Base-by-base conservation (phyloP, 805 yeast genomes). In the Candida ipomoeae region DNA sequence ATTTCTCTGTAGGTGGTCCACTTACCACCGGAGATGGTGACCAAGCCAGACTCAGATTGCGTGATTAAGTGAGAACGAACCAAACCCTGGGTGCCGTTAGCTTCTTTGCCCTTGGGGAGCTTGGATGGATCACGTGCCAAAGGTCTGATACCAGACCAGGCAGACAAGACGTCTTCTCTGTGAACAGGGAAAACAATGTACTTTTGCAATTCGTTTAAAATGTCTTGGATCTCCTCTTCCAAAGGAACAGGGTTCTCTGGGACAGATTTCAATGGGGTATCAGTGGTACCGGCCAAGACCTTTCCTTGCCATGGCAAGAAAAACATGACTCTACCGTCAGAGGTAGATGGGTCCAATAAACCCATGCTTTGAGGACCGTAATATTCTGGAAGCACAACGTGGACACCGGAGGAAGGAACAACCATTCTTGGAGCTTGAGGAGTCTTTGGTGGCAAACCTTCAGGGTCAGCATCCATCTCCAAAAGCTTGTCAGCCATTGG, bases 1-100 rank as follows among this genome's bases (percentile, higher is more conserved):
- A 91, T 91, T 74, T 89, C 96, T 74, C 97, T 81, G 76, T 91
- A 92, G 35, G 98, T 91, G 48, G 98, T 91, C 98, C 98, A 91
- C 74, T 91, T 91, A 68, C 98, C 98, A 62, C 97, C 98, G 17
- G 96, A 85, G 58, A 91, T 87, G 37, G 98, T 91, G 37, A 91
- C 77, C 59, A 91, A 79, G 23, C 92, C 94, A 49, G 86, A 77
- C 51, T 77, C 82, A 33, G 95, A 80, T 31, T 81, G 77, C 62
- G 85, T 79, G 48, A 91, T 78, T 61, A 91, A 76, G 70, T 91
- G 98, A 58, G 88, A 86, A 74, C 98, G 85, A 40, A 91, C 98
- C 57, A 91, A 77, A 48, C 90, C 91, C 73, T 90, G 94, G 51
- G 97, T 91, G 43, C 84, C 75, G 31, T 68, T 64, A 17, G 63